A percentile compares a stretch with the other conserved stretches of the same genome.
Conservation (phyloP, 2,329 filamentous ascomycete species). For the Curvularia lunata region DNA sequence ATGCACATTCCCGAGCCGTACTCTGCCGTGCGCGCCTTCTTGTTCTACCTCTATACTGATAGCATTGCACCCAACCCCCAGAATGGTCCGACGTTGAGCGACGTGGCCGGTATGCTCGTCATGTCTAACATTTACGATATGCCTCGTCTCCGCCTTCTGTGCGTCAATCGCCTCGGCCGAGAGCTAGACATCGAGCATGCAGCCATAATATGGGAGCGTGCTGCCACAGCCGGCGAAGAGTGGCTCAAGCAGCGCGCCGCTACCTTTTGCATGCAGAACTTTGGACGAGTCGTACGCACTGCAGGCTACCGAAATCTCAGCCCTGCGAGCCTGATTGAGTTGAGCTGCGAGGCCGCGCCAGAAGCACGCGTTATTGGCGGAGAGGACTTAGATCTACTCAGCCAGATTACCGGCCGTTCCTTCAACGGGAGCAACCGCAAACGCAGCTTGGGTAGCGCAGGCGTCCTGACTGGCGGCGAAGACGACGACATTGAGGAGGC, state of each 20-base stretch:
- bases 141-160: conserved; percentile 86
- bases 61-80: conserved; percentile 65
- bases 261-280: conserved; percentile 87
- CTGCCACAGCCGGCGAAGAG: conserved; percentile 86
- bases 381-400: conserved; percentile 74
- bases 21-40: conserved; percentile 88
- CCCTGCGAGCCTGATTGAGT: conserved; percentile 80
- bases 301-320: conserved; percentile 83
- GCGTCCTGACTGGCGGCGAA: conserved; percentile 49
- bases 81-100: conserved; percentile 68
- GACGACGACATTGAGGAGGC: conserved; percentile 53
- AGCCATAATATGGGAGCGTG: conserved; percentile 95
- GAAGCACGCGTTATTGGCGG: conserved; percentile 91
- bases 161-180: conserved; percentile 85
- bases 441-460: conserved; percentile 49
- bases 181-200: conserved; percentile 95
- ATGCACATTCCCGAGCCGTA: conserved; percentile 99
- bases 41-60: conserved; percentile 97
- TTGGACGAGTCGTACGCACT: conserved; percentile 92
- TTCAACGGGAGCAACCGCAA: conserved; percentile 50
- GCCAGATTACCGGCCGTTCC: conserved; percentile 54
- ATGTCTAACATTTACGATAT: conserved; percentile 99
- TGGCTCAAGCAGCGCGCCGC: conserved; percentile 92
- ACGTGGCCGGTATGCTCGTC: conserved; percentile 91
- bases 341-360: conserved; percentile 91